Base-by-base conservation (phyloP, 805 yeast species). In the Ogataea pignaliae region DNA sequence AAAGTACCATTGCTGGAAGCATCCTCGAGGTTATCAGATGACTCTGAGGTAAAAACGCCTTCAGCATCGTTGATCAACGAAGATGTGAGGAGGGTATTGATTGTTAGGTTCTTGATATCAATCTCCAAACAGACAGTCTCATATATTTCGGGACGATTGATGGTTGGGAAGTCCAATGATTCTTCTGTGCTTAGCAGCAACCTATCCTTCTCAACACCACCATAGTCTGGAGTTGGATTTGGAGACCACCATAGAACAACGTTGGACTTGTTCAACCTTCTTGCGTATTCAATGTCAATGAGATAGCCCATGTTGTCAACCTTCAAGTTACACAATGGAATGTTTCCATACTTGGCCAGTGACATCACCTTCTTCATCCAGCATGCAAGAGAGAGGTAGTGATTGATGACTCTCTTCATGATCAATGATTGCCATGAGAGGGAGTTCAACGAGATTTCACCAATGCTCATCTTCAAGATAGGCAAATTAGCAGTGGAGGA, bases 221-320 rank as follows among this genome's bases (percentile, higher is more conserved):
- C 97, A 56, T 78, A 83, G 57, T 88, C 97, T 0, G 97, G 91
- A 37, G 75, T 64, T 1, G 91, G 85, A 15, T 73, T 72, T 3
- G 82, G 78, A 0, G 96, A 86, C 98, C 99, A 93, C 98, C 99
- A 93, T 29, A 95, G 67, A 6, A 91, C 83, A 34, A 86, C 76
- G 47, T 81, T 78, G 39, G 78, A 76, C 38, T 79, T 73, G 15
- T 70, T 70, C 44, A 93, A 71, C 41, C 81, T 72, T 55, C 99
- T 72, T 0, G 98, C 95, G 62, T 88, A 93, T 43, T 81, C 81
- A 35, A 91, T 75, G 63, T 93, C 99, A 46, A 91, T 85, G 54
- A 89, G 69, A 54, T 79, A 86, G 0, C 86, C 83, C 64, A 83
- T 72, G 50, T 87, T 85, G 45, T 85, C 91, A n/a, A 81, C 71